A percentile compares a stretch with the other conserved stretches of the same genome.
Conservation (phyloP, 1,284 basidiomycete genomes). For the Gastroboletus turbinatus region DNA sequence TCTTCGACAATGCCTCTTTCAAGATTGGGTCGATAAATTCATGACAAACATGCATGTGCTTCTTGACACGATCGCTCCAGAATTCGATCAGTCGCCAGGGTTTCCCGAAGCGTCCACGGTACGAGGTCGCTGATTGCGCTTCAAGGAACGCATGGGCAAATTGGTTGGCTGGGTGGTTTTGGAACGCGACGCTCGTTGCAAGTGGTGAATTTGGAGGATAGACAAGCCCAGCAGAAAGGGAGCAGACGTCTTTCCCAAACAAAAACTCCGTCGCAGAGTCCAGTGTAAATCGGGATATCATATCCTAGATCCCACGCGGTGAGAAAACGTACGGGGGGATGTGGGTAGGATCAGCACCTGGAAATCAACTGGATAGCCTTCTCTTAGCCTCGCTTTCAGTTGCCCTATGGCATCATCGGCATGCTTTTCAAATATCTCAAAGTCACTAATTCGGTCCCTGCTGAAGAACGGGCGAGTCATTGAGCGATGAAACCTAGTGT, state of each 20-base stretch:
- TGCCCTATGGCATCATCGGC: slow-evolving; percentile 41
- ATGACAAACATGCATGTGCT: slow-evolving; percentile 35
- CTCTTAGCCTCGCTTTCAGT: slow-evolving; percentile 40
- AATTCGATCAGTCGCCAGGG: slow-evolving; percentile 37
- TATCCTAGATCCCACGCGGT: slow-evolving; percentile 28
- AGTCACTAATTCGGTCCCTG: slow-evolving; percentile 51
- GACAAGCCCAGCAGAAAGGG: slow-evolving; percentile 31
- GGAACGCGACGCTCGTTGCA: neutral
- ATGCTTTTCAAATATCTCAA: slow-evolving; percentile 52
- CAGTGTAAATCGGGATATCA: slow-evolving; percentile 41
- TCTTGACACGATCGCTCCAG: slow-evolving; percentile 32
- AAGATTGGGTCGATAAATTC: slow-evolving; percentile 38
- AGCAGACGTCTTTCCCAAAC: slow-evolving; percentile 35
- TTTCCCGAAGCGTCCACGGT: slow-evolving; percentile 22
- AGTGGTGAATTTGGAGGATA: slow-evolving; percentile 26
- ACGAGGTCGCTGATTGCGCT: slow-evolving; percentile 27
- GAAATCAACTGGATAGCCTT: slow-evolving; percentile 51
- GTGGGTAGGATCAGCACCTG: slow-evolving; percentile 32
- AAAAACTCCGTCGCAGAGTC: slow-evolving; percentile 44
- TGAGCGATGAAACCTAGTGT: slow-evolving; percentile 49
- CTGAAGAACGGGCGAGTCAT: slow-evolving; percentile 60
- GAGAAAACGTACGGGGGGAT: neutral
- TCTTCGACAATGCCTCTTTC: slow-evolving; percentile 31
- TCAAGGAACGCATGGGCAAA: slow-evolving; percentile 34
- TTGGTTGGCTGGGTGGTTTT: slow-evolving; percentile 31